Evolutionary conservation across 177 flowering plant genomes (phyloP).

Genomic region (Vitis hybrid): DNA sequence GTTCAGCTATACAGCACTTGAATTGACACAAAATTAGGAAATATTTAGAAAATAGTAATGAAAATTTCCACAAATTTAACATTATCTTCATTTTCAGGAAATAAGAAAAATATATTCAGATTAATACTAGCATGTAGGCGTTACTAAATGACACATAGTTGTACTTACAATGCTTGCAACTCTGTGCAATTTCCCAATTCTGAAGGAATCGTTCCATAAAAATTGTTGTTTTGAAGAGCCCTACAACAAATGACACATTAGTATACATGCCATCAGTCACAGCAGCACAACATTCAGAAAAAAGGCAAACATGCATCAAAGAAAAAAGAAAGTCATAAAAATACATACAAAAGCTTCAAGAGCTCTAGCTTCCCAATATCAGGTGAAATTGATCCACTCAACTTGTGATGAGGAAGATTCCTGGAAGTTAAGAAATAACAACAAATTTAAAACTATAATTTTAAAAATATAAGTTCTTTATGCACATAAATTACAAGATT

Average conservation of each 20-base stretch:
- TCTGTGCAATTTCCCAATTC: conserved; percentile 81
- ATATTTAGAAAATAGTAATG: too few relatives aligned
- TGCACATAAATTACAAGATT: too few relatives aligned
- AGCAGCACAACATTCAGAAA: not conserved
- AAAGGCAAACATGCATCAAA: conserved; percentile 7
- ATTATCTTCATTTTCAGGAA: too few relatives aligned
- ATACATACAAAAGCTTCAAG: conserved; percentile 69
- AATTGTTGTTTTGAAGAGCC: conserved; percentile 74
- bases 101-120: not conserved
- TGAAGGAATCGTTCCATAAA: conserved; percentile 81
- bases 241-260: conserved; percentile 32
- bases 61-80: too few relatives aligned
- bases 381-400: conserved; percentile 81
- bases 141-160: not conserved
- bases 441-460: not conserved
- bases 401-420: conserved; percentile 64
- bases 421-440: conserved; percentile 37
- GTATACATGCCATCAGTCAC: conserved; percentile 11
- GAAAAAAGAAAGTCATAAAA: conserved; percentile 3
- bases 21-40: too few relatives aligned
- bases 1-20: too few relatives aligned
- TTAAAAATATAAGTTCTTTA: not conserved
- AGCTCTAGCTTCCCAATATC: conserved; percentile 85
- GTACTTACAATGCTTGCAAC: conserved; percentile 72
- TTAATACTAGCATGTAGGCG: not conserved